A percentile compares a stretch with the other conserved stretches of the same genome.
These are phyloP conservation scores for Postia placenta DNA, from an alignment of 768 basidiomycete genomes.

Conservation along the genomic window DNA sequence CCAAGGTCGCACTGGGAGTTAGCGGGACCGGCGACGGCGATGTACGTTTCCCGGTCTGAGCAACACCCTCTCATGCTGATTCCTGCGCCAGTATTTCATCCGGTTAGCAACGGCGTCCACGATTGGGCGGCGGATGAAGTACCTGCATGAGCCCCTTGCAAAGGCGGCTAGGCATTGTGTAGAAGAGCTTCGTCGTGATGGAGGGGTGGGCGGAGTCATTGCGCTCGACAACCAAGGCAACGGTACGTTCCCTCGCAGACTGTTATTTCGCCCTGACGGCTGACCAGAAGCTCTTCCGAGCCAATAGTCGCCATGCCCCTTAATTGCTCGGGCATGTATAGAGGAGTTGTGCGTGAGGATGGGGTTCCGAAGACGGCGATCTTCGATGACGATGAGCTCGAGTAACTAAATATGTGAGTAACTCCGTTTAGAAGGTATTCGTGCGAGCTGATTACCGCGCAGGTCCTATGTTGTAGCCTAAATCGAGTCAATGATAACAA, in stretches of 20 bases:
- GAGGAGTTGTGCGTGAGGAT: conserved; percentile 65
- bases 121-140: conserved; percentile 61
- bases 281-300: neutral
- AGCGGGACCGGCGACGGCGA: conserved; percentile 86
- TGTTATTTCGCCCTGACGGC: too few species aligned
- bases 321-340: conserved; percentile 80
- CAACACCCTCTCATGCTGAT: neutral
- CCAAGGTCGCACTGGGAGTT: conserved; percentile 53
- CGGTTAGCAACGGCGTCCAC: conserved; percentile 60
- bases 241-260: conserved; percentile 33
- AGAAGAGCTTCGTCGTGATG: conserved; percentile 48
- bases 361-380: conserved; percentile 72
- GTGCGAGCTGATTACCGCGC: too few species aligned
- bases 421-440: too few species aligned
- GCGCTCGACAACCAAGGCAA: conserved; percentile 66
- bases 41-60: conserved; percentile 33
- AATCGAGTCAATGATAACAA: too few species aligned
- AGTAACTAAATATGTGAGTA: conserved; percentile 4
- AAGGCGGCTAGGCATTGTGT: conserved; percentile 52
- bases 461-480: too few species aligned
- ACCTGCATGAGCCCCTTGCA: conserved; percentile 47
- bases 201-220: conserved; percentile 71
- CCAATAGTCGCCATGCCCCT: conserved; percentile 70
- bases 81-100: conserved; percentile 60
- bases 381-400: conserved; percentile 57